These are phyloP conservation scores for Colletotrichum siamense DNA, from an alignment of 2,329 filamentous ascomycete species.

Conservation along the genomic window DNA sequence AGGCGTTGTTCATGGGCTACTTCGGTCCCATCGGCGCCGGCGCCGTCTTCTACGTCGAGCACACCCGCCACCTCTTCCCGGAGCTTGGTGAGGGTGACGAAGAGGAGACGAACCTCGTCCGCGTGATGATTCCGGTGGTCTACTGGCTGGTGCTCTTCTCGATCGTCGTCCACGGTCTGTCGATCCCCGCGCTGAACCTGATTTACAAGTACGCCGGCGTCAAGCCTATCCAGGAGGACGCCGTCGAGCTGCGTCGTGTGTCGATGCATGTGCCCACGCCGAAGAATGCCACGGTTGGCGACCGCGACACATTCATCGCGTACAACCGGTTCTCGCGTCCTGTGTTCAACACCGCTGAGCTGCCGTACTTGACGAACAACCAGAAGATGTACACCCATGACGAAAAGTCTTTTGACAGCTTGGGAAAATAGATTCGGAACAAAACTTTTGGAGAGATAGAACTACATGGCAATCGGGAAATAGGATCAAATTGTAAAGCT, in stretches of 20 bases:
- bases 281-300: conserved; percentile 41
- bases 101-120: conserved; percentile 38
- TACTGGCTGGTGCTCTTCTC: conserved; percentile 48
- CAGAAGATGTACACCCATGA: not conserved
- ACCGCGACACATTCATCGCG: conserved; percentile 44
- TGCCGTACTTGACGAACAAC: not conserved
- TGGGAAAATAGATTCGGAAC: not conserved
- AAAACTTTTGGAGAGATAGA: not conserved
- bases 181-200: conserved; percentile 47
- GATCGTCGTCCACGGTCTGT: conserved; percentile 52
- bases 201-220: conserved; percentile 44
- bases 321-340: conserved; percentile 55
- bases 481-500: not conserved
- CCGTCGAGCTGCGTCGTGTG: conserved; percentile 39
- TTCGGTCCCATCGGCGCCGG: conserved; percentile 82
- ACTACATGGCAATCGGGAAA: not conserved
- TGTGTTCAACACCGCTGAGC: not conserved
- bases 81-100: conserved; percentile 36
- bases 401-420: not conserved
- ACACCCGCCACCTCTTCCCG: conserved; percentile 47
- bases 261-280: conserved; percentile 41
- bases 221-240: conserved; percentile 47
- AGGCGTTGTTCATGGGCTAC: conserved; percentile 67
- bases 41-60: conserved; percentile 76
- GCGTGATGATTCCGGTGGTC: conserved; percentile 42